phyloP scores from a whole-genome alignment of 352 stramenopile genomes.

The Thalassiosira hispida region DNA sequence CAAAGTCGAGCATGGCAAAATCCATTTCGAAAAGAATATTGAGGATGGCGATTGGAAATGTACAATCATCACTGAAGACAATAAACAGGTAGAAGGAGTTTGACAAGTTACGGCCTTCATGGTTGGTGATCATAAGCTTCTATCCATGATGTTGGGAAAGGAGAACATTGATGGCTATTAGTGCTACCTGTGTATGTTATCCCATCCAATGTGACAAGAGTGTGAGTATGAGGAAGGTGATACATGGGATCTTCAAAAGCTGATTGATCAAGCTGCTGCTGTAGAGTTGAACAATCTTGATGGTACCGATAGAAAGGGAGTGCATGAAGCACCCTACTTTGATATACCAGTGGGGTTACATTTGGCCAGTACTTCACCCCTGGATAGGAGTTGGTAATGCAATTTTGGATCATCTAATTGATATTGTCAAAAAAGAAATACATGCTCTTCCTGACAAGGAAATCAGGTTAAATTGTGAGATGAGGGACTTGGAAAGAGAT shows the following conservation, averaged over 20 bases:
- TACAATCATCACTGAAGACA: background rate
- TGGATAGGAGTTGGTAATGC: conserved; percentile 15
- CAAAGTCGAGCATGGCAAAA: background rate
- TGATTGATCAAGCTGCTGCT: background rate
- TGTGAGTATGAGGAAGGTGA: too few relatives aligned
- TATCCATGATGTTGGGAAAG: background rate
- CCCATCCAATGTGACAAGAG: background rate
- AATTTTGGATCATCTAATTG: conserved; percentile 7
- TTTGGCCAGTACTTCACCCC: conserved; percentile 11
- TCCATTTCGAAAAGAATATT: background rate
- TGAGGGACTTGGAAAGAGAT: background rate
- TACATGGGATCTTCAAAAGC: background rate
- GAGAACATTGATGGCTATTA: background rate
- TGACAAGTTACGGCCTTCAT: background rate
- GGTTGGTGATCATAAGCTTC: background rate
- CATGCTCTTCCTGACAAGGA: background rate
- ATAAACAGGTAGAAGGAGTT: too few relatives aligned
- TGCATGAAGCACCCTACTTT: conserved; percentile 6
- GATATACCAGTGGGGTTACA: conserved; percentile 10
- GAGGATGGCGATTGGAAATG: background rate
- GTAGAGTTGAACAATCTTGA: background rate
- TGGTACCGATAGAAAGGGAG: conserved; percentile 3
- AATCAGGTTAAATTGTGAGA: background rate
- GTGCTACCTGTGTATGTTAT: background rate
- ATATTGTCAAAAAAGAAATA: conserved; percentile 9